Base-by-base conservation (phyloP, 2,329 filamentous ascomycete genomes). In the Graphium sp. region DNA sequence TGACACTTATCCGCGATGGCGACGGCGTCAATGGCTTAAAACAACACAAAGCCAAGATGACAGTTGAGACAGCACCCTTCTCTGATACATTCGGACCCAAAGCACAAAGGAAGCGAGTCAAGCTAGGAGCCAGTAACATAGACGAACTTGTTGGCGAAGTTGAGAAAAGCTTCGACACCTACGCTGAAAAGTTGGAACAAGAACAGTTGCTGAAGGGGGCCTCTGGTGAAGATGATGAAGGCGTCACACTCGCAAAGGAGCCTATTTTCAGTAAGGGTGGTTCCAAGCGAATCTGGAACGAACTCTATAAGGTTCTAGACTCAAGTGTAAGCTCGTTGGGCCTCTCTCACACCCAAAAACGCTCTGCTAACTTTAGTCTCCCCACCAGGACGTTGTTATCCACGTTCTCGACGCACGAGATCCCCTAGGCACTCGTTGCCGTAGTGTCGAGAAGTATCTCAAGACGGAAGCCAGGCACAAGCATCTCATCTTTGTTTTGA, bases 201-300 rank as follows among this genome's bases (percentile, higher is more conserved):
- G 74, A 74, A 24, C 77, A 68, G 39, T 58, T 91, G 22, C 55
- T 92, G 4, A 83, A 74, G 39, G 84, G 83, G 18, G 67, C 62
- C 15, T 66, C 72, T 11, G 70, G 20, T n/a, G 56, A 56, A 3
- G 66, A 71, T 34, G 58, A 60, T 20, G 53, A 55, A 11, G 52
- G 58, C 21, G 55, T 73, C 10, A 62, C 70, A 6, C 68, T 70
- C 42, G 74, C 79, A n/a, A 66, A 74, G 40, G 81, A 87, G 47
- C 75, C 85, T 22, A 81, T 95, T 34, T 95, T 95, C 54, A 77
- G 69, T 41, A 95, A 95, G 56, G 89, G 89, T 12, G 85, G 93
- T 51, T 87, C 77, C 45, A 93, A 93, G 55, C 69, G 89, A 39
- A 93, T 93, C 41, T 93, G 83, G 85, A 95, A 95, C 55, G 87